Evolutionary conservation across 2,329 filamentous ascomycete species (phyloP).

Genomic region (Cryoendolithus antarcticus): DNA sequence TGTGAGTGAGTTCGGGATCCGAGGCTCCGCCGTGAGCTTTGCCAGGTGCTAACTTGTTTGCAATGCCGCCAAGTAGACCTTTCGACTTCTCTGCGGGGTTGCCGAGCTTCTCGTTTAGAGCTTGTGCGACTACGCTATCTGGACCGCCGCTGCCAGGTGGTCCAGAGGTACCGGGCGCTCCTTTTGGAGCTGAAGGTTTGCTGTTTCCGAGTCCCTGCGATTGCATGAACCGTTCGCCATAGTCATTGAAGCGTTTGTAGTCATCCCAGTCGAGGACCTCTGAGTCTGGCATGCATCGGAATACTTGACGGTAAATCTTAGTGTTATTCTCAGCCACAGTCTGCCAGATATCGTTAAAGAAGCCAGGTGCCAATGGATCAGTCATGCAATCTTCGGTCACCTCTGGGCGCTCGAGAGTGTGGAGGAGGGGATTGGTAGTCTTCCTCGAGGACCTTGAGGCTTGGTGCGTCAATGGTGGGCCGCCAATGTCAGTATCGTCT

Average conservation of each 20-base stretch:
- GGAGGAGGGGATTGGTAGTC: constrained; percentile 19
- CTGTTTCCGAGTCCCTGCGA: constrained; percentile 44
- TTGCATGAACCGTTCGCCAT: constrained; percentile 64
- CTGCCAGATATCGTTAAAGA: constrained; percentile 82
- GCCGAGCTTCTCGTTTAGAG: constrained; percentile 1
- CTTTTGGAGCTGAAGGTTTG: constrained; percentile 36
- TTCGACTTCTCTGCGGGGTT: constrained; percentile 6
- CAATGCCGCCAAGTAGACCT: constrained; percentile 18
- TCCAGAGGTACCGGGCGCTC: constrained; percentile 36
- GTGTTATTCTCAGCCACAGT: constrained; percentile 87
- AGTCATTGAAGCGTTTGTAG: constrained; percentile 73
- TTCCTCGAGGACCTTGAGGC: constrained; percentile 35
- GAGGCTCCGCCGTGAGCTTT: constrained; percentile 12
- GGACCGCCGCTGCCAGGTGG: constrained; percentile 32
- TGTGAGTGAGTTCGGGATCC: constrained; percentile 8
- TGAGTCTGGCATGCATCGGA: constrained; percentile 92
- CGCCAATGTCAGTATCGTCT: constrained; percentile 75
- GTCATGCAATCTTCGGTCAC: constrained; percentile 88
- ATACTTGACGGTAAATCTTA: constrained; percentile 82
- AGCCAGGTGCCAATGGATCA: constrained; percentile 70
- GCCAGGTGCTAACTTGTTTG: constrained; percentile 21
- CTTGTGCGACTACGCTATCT: constrained; percentile 7
- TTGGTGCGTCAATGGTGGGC: constrained; percentile 50
- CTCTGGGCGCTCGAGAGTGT: constrained; percentile 60
- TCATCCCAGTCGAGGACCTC: constrained; percentile 89